Conservation (phyloP, 2,329 filamentous ascomycete genomes). For the Trichoderma polysporum region DNA sequence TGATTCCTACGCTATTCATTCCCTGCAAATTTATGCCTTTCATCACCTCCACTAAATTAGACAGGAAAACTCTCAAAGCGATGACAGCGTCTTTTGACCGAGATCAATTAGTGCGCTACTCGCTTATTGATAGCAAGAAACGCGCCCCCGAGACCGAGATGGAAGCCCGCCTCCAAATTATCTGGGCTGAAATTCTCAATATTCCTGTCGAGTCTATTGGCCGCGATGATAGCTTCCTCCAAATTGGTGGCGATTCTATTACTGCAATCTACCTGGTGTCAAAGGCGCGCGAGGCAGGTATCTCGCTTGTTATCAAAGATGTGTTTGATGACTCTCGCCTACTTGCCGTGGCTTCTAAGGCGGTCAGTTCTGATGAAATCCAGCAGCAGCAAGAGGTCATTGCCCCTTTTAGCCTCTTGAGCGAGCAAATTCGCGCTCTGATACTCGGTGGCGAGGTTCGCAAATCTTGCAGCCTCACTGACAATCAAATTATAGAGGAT, state of each 20-base stretch:
- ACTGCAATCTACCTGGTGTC: conserved; percentile 22
- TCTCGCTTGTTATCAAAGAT: conserved; percentile 20
- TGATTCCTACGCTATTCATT: conserved; percentile 44
- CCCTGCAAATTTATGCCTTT: conserved; percentile 40
- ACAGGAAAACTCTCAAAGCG: conserved; percentile 7
- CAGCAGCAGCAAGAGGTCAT: neutral
- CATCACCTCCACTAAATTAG: conserved; percentile 16
- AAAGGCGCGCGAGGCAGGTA: conserved; percentile 12
- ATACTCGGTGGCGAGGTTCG: conserved; percentile 1
- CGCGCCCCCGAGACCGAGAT: conserved; percentile 15
- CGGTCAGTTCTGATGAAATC: neutral
- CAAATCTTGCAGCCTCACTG: neutral
- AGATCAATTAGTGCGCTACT: neutral
- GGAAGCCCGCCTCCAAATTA: conserved; percentile 23
- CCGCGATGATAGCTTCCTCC: conserved; percentile 24
- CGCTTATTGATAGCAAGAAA: neutral
- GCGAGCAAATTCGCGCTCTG: neutral
- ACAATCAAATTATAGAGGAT: conserved; percentile 21
- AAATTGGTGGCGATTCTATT: conserved; percentile 24
- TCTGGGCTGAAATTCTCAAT: conserved; percentile 24
- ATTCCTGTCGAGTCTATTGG: conserved; percentile 18
- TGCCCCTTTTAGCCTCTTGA: conserved; percentile 5
- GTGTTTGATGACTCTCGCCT: conserved; percentile 24
- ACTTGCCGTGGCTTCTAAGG: conserved; percentile 13
- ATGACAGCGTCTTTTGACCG: neutral